Base-by-base conservation (phyloP, 352 stramenopile species). In the Halophytophthora batemanensis region DNA sequence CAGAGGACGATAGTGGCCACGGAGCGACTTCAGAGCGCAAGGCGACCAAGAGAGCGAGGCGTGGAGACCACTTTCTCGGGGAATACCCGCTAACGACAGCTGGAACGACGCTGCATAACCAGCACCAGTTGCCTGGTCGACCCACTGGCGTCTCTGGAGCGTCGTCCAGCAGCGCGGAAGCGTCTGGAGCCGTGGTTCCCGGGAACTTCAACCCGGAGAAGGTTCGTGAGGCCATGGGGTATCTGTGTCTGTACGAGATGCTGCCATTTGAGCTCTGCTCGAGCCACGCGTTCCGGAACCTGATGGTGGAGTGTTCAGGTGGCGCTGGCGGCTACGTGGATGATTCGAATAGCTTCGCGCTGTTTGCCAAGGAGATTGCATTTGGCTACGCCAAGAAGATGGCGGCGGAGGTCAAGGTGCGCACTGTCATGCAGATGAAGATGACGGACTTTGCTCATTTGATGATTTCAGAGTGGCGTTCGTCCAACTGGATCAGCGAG, bases 191-290 rank as follows among this genome's bases (percentile, higher is more conserved):
- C 10, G 19, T 39, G 4, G 11, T 39, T 1, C 6, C 39, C 7
- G 48, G 44, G 15, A 59, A 56, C 7, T 67, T 82, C 29, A 79
- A 82, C 45, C 28, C 59, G 5, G 80, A 87, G 25, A 80, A 81
- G 34, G 66, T 90, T 1, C 73, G 76, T 0, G 75, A 89, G 43
- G 77, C 75, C 0, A 61, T 84, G 17, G 73, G 69, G 1, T 80
- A 74, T 23, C 40, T 91, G 22, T 88, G 77, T 31, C 55, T 91
- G 10, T 72, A 81, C 31, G 77, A 91, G 36, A 78, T 88, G 66
- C 50, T 86, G 23, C 74, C 80, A 25, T 81, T 91, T 23, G 74
- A 89, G 28, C 47, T 91, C 25, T 87, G 75, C 43, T 67, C 70
- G 3, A 87, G 73, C 43, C 63, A 69, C 10, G 71, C 71, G 18